Percentiles rank a stretch among this genome's conserved stretches.
These are phyloP conservation scores for Fusarium nurragi DNA, from an alignment of 2,329 filamentous ascomycete species.

Conservation along the genomic window DNA sequence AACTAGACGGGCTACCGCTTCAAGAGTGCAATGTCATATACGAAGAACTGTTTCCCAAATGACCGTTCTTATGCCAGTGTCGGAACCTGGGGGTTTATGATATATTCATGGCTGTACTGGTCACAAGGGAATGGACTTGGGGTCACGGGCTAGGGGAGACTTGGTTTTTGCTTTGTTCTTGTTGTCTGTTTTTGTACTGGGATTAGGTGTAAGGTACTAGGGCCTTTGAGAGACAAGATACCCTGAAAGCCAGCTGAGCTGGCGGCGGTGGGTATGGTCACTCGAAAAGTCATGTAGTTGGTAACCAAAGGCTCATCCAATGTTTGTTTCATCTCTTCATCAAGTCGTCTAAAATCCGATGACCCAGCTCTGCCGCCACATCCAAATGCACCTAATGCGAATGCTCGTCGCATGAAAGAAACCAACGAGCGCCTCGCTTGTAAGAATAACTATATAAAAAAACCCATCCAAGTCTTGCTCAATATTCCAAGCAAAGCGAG, in stretches of 20 bases:
- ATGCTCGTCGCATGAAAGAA: not conserved
- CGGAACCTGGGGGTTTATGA: conserved; percentile 3
- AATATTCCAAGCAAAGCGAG: not conserved
- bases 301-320: not conserved
- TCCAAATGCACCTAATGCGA: not conserved
- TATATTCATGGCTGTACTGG: conserved; percentile 12
- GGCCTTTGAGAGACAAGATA: conserved; percentile 1
- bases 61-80: not conserved
- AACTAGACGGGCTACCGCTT: conserved; percentile 3
- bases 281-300: not conserved
- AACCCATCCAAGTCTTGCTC: not conserved
- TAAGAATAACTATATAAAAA: not conserved
- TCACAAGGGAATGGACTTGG: conserved; percentile 15
- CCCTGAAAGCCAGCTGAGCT: conserved; percentile 1
- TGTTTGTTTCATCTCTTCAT: not conserved
- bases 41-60: not conserved
- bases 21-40: not conserved
- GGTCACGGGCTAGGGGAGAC: conserved; percentile 1
- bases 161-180: conserved; percentile 24
- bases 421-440: conserved; percentile 33
- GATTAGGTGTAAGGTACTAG: conserved; percentile 15
- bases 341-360: not conserved
- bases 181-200: conserved; percentile 15
- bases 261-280: conserved; percentile 1
- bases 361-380: not conserved